phyloP scores from a whole-genome alignment of 768 basidiomycete genomes.

The Megacollybia marginata region DNA sequence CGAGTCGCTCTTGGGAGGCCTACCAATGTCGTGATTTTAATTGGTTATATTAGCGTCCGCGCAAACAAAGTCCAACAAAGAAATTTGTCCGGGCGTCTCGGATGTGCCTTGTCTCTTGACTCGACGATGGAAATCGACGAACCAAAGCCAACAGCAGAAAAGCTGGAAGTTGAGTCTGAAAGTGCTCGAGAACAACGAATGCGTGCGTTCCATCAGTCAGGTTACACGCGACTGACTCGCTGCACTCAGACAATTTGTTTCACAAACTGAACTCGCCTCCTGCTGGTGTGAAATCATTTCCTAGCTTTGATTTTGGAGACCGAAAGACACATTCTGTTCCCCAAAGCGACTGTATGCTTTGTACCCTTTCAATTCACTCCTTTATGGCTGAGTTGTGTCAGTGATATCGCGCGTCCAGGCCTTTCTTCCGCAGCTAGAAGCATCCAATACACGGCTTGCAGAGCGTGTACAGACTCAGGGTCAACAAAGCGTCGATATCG shows the following conservation, averaged over 20 bases:
- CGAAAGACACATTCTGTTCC: conserved; percentile 28
- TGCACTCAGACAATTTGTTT: conserved; percentile 29
- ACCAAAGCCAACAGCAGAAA: conserved; percentile 4
- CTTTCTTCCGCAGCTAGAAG: conserved; percentile 61
- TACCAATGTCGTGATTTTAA: no score
- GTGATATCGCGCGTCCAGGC: conserved; percentile 60
- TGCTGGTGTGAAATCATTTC: neutral
- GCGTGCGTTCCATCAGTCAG: conserved; percentile 20
- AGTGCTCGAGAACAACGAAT: conserved; percentile 35
- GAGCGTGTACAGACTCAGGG: conserved; percentile 33
- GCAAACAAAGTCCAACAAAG: no score
- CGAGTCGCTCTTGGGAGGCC: no score
- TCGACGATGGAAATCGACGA: no score
- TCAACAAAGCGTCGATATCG: conserved; percentile 62
- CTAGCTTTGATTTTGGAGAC: conserved; percentile 29
- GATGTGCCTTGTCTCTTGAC: no score
- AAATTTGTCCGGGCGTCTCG: no score
- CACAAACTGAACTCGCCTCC: conserved; percentile 26
- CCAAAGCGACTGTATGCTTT: conserved; percentile 38
- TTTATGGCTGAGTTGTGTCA: conserved; percentile 15
- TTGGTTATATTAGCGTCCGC: no score
- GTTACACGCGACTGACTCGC: neutral
- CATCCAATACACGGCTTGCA: conserved; percentile 50
- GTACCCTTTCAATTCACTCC: neutral
- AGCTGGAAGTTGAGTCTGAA: conserved; percentile 42